Evolutionary conservation across 257 asterid genomes (phyloP).

Genomic region (Agastache rugosa): DNA sequence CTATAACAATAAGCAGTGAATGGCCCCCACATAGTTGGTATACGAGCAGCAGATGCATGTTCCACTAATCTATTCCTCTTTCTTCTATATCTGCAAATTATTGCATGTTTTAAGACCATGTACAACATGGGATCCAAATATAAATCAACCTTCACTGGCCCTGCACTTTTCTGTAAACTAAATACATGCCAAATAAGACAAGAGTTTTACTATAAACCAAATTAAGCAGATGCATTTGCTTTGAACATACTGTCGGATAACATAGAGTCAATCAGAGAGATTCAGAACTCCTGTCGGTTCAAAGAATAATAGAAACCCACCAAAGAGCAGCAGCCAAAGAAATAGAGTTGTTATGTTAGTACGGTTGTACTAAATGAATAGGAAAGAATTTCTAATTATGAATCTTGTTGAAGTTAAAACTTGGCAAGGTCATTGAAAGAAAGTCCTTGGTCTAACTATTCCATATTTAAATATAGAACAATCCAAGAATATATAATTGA

Average conservation of each 20-base stretch:
- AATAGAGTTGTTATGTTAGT: not conserved
- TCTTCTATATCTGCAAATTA: conserved; percentile 75
- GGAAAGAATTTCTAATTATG: not conserved
- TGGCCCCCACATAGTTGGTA: conserved; percentile 97
- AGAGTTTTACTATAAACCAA: not conserved
- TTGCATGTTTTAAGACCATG: not conserved
- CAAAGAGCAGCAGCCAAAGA: not conserved
- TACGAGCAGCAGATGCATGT: conserved; percentile 83
- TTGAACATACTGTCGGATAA: not conserved
- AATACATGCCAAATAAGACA: not conserved
- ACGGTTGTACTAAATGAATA: not conserved
- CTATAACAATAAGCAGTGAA: conserved; percentile 81
- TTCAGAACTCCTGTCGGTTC: not conserved
- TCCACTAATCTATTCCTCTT: conserved; percentile 84
- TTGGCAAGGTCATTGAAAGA: too few relatives aligned
- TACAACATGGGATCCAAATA: not conserved
- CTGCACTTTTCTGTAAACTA: not conserved
- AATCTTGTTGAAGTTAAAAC: too few relatives aligned
- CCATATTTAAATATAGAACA: too few relatives aligned
- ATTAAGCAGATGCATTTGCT: not conserved
- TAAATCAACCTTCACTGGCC: not conserved
- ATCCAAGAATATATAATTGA: not conserved
- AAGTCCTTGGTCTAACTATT: conserved; percentile 2
- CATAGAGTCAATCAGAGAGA: not conserved
- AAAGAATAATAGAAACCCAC: not conserved